A percentile compares a stretch with the other conserved stretches of the same genome.
Evolutionary conservation across 345 rosid species (phyloP).

Genomic region (Adansonia digitata): DNA sequence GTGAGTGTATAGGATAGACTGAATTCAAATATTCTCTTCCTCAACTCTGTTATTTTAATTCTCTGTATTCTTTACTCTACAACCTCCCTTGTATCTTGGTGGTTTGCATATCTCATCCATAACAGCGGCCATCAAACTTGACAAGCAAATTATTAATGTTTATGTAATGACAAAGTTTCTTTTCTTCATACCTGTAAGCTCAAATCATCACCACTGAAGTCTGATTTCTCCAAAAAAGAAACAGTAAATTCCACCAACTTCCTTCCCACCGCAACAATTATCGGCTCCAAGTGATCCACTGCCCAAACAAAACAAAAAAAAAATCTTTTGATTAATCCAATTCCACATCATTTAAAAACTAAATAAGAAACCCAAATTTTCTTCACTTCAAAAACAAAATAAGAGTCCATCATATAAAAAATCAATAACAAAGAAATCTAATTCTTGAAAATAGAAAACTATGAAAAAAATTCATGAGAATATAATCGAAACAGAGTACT

Average conservation of each 20-base stretch:
- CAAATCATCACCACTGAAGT: constrained; percentile 42
- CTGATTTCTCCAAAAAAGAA: constrained; percentile 67
- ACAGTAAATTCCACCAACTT: constrained; percentile 74
- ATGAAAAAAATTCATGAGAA: not conserved
- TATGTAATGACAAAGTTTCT: not conserved
- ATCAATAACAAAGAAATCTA: not conserved
- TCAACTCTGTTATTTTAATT: too few species aligned
- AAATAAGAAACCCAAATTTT: not conserved
- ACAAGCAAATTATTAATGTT: not conserved
- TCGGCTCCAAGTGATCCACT: constrained; percentile 77
- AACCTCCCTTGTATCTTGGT: too few species aligned
- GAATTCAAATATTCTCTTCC: too few species aligned
- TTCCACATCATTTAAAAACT: not conserved
- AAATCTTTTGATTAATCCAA: constrained; percentile 1
- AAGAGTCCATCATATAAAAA: not conserved
- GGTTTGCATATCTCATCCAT: too few species aligned
- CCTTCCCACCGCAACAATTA: constrained; percentile 57
- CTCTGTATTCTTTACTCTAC: too few species aligned
- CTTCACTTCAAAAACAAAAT: not conserved
- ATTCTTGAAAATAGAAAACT: not conserved
- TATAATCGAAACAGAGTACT: not conserved
- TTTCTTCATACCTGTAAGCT: constrained; percentile 53
- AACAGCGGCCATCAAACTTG: not conserved
- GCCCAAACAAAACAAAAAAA: constrained; percentile 15
- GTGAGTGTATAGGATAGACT: too few species aligned